These are phyloP conservation scores for Peniophora sp. DNA, from an alignment of 1,284 basidiomycete genomes.

Conservation along the genomic window DNA sequence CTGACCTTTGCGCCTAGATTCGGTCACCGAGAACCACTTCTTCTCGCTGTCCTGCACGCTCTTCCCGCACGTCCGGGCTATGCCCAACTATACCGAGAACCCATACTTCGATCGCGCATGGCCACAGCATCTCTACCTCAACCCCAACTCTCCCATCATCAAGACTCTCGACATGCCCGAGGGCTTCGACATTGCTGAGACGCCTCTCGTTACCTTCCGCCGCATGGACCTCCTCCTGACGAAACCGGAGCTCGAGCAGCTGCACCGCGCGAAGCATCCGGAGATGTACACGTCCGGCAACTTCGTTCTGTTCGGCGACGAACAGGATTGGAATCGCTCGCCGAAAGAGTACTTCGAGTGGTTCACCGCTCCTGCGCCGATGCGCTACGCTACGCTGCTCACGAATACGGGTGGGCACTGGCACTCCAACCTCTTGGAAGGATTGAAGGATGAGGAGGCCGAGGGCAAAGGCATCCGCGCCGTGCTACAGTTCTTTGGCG, in stretches of 20 bases:
- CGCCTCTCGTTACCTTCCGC: constrained; percentile 57
- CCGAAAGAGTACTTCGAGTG: constrained; percentile 43
- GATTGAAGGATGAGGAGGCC: constrained; percentile 31
- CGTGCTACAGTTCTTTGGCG: constrained; percentile 45
- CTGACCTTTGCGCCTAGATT: constrained; percentile 30
- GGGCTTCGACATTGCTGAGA: constrained; percentile 44
- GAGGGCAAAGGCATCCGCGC: constrained; percentile 40
- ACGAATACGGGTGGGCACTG: constrained; percentile 61
- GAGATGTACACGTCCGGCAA: constrained; percentile 8
- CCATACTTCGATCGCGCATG: constrained; percentile 52
- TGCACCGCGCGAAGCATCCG: constrained; percentile 28
- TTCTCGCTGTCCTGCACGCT: constrained; percentile 61
- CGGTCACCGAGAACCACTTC: constrained; percentile 63
- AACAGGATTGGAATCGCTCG: constrained; percentile 43
- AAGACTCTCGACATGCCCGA: constrained; percentile 33
- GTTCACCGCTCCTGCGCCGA: constrained; percentile 39
- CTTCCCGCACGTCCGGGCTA: constrained; percentile 57
- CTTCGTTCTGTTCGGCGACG: constrained; percentile 44
- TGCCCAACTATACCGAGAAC: constrained; percentile 47
- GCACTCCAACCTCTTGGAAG: constrained; percentile 49
- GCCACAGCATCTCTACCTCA: constrained; percentile 56
- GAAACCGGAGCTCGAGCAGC: constrained; percentile 35
- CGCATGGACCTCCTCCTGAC: constrained; percentile 52
- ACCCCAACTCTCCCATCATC: constrained; percentile 42
- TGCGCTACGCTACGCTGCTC: constrained; percentile 50